These are phyloP conservation scores for Fusarium armeniacum DNA, from an alignment of 2,329 filamentous ascomycete species.

Conservation along the genomic window DNA sequence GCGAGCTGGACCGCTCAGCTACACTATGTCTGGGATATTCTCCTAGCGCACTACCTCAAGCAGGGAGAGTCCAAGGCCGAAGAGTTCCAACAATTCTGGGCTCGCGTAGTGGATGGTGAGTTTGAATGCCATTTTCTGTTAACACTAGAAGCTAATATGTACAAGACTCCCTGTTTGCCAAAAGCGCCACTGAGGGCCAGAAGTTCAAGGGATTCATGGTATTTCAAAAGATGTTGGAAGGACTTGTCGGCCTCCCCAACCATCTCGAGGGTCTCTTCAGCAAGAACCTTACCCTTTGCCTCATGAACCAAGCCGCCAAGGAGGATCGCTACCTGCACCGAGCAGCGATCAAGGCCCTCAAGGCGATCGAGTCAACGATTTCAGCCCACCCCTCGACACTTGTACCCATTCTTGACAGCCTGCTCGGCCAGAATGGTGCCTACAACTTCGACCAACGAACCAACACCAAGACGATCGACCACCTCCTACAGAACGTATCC, in stretches of 20 bases:
- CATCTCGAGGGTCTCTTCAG: constrained; percentile 78
- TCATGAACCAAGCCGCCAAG: constrained; percentile 86
- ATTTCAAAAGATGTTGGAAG: constrained; percentile 79
- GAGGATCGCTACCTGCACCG: constrained; percentile 84
- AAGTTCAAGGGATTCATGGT: constrained; percentile 94
- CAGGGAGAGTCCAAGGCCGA: constrained; percentile 56
- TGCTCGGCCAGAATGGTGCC: constrained; percentile 78
- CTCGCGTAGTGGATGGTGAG: constrained; percentile 86
- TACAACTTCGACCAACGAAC: constrained; percentile 89
- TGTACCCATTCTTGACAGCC: constrained; percentile 70
- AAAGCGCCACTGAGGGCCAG: constrained; percentile 84
- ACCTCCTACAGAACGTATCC: constrained; percentile 73
- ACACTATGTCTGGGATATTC: constrained; percentile 88
- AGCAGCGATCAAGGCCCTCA: constrained; percentile 82
- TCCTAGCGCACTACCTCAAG: constrained; percentile 70
- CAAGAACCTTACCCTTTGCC: constrained; percentile 82
- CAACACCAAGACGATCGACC: constrained; percentile 86
- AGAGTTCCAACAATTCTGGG: constrained; percentile 85
- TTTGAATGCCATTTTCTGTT: neutral
- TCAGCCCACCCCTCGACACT: constrained; percentile 72
- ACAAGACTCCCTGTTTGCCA: constrained; percentile 84
- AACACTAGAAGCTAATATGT: constrained; percentile 42
- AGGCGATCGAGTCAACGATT: constrained; percentile 75
- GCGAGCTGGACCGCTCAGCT: constrained; percentile 84
- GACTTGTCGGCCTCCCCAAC: constrained; percentile 60